phyloP scores from a whole-genome alignment of 1,284 basidiomycete genomes.

The Ustanciosporium gigantosporum region DNA sequence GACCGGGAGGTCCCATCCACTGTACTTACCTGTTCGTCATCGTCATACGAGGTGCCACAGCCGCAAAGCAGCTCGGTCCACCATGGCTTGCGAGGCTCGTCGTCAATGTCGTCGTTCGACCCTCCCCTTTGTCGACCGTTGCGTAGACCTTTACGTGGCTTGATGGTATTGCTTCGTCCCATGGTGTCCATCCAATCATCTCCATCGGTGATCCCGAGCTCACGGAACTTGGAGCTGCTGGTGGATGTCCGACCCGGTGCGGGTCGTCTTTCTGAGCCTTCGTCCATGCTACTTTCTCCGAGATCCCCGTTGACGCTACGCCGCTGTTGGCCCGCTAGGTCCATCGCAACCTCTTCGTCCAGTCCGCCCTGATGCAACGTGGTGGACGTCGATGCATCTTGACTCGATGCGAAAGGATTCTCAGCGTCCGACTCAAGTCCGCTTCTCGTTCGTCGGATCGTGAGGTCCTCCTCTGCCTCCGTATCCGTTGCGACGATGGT shows the following conservation, averaged over 20 bases:
- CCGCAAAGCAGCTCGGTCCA: conserved; percentile 47
- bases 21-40: conserved; percentile 45
- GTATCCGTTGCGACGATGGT: conserved; percentile 45
- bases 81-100: conserved; percentile 29
- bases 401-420: conserved; percentile 22
- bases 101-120: conserved; percentile 1
- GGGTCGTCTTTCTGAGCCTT: not conserved
- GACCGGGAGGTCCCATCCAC: no score
- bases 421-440: not conserved
- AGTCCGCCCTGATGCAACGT: conserved; percentile 36
- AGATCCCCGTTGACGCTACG: conserved; percentile 14
- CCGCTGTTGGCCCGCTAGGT: conserved; percentile 9
- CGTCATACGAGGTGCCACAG: conserved; percentile 33
- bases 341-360: conserved; percentile 32
- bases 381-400: conserved; percentile 13
- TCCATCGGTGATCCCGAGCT: conserved; percentile 30
- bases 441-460: not conserved
- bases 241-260: conserved; percentile 18
- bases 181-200: conserved; percentile 35
- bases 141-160: no score
- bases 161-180: no score
- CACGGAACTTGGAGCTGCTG: conserved; percentile 40
- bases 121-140: not conserved
- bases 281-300: conserved; percentile 12
- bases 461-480: conserved; percentile 30